These are phyloP conservation scores for Pisolithus albus DNA, from an alignment of 768 basidiomycete species.

Conservation along the genomic window DNA sequence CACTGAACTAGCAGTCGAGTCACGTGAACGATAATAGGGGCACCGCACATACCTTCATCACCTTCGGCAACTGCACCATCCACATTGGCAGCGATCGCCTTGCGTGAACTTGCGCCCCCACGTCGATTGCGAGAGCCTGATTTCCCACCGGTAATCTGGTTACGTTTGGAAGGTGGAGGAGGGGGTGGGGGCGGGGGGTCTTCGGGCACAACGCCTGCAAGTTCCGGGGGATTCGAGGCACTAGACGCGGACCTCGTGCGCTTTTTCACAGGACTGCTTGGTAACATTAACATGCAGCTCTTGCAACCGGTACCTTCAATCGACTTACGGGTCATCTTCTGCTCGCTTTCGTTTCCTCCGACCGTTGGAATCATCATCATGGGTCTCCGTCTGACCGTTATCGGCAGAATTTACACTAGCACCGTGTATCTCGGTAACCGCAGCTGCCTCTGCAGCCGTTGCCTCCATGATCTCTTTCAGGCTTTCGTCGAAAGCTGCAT, in stretches of 20 bases:
- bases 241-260: conserved; percentile 72
- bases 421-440: conserved; percentile 36
- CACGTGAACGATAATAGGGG: conserved; percentile 29
- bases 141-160: conserved; percentile 13
- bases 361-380: conserved; percentile 44
- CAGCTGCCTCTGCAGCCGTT: conserved; percentile 65
- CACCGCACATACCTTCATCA: conserved; percentile 50
- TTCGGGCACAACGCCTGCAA: conserved; percentile 32
- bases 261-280: conserved; percentile 49
- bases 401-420: conserved; percentile 31
- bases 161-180: conserved; percentile 25
- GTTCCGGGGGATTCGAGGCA: conserved; percentile 51
- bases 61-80: conserved; percentile 36
- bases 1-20: conserved; percentile 28
- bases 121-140: conserved; percentile 26
- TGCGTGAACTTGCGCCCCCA: conserved; percentile 25
- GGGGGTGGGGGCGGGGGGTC: conserved; percentile 32
- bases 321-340: conserved; percentile 64
- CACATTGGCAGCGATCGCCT: conserved; percentile 12
- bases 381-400: conserved; percentile 35
- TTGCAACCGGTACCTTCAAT: neutral
- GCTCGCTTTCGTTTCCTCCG: conserved; percentile 71
- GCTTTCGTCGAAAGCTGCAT: conserved; percentile 89
- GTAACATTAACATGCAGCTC: conserved; percentile 7
- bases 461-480: conserved; percentile 70